Evolutionary conservation across 164 flowering plant genomes (phyloP), one percentile per base, ranked within the genome.

Genomic region (Vitis rupestris): DNA sequence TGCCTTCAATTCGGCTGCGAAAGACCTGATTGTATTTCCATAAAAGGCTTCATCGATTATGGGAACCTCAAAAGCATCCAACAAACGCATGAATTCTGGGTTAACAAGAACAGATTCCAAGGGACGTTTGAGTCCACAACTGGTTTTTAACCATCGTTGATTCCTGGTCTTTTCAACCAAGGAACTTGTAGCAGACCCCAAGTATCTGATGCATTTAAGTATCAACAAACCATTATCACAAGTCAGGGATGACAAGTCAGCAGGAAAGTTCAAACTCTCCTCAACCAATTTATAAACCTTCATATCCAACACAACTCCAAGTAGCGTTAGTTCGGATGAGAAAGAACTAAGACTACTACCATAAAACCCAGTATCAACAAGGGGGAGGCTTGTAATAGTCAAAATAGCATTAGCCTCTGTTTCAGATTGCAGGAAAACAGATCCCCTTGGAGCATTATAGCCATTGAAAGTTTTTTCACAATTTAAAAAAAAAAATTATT

Each of bases 361-460:
- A 61, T 69, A 69, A 29, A 48, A 69, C 5, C n/a, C 72, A 17
- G 11, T 10, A 52, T 69, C 72, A 51, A 69, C 29, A 13, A 69
- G 50, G 52, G 56, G 59, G 9, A 60, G 59, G 44, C 52, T 10
- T 27, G 65, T 60, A 1, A 69, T 61, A 29, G 31, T 53, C 52
- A 16, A 60, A 60, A 60, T 2, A n/a, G 72, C 27, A 2, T 64
- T 56, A 4, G 67, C 57, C 5, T 68, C 71, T 15, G 29, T 37
- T 13, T 61, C 49, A 51, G 56, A 69, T 2, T 9, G 44, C 47
- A 52, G 59, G 37, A 61, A 51, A 58, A 69, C 44, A 37, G 65
- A 69, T 15, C 64, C 72, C 17, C 16, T 17, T 1, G 67, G 72
- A 70, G 57, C 37, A 17, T 12, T n/a, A n/a, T 62, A 70, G 23